Evolutionary conservation across 768 basidiomycete species (phyloP).

Genomic region (Leccinum ochraceum): DNA sequence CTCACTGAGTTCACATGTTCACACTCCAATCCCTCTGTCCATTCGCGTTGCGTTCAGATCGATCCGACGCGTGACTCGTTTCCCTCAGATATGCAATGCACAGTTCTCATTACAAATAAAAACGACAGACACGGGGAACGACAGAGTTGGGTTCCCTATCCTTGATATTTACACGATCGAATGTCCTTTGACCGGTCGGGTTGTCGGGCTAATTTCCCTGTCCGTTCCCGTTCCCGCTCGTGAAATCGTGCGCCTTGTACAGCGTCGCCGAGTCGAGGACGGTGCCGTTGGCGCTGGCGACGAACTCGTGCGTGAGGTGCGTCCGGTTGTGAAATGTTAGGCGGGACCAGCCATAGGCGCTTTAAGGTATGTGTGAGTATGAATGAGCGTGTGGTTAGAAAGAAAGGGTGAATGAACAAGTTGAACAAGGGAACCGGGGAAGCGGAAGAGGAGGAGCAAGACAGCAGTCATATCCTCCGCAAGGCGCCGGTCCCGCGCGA

Average conservation of each 20-base stretch:
- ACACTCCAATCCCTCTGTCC: too few relatives aligned
- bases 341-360: conserved; percentile 31
- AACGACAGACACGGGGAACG: too few relatives aligned
- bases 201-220: neutral
- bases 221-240: neutral
- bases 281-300: conserved; percentile 31
- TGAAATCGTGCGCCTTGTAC: conserved; percentile 26
- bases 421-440: neutral
- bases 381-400: too few relatives aligned
- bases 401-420: neutral
- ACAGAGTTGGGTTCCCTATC: neutral
- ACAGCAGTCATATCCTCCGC: too few relatives aligned
- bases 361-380: neutral
- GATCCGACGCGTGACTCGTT: too few relatives aligned
- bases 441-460: too few relatives aligned
- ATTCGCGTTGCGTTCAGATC: too few relatives aligned
- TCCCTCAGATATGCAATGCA: too few relatives aligned
- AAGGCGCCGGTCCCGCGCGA: too few relatives aligned
- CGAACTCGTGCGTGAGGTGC: conserved; percentile 32
- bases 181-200: neutral
- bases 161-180: neutral
- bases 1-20: too few relatives aligned
- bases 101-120: too few relatives aligned
- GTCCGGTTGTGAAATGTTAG: conserved; percentile 33
- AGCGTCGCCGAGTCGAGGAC: conserved; percentile 26